A percentile compares a stretch with the other conserved stretches of the same genome.
phyloP scores from a whole-genome alignment of 2,329 filamentous ascomycete species.

The Neopestalotiopsis rosae region DNA sequence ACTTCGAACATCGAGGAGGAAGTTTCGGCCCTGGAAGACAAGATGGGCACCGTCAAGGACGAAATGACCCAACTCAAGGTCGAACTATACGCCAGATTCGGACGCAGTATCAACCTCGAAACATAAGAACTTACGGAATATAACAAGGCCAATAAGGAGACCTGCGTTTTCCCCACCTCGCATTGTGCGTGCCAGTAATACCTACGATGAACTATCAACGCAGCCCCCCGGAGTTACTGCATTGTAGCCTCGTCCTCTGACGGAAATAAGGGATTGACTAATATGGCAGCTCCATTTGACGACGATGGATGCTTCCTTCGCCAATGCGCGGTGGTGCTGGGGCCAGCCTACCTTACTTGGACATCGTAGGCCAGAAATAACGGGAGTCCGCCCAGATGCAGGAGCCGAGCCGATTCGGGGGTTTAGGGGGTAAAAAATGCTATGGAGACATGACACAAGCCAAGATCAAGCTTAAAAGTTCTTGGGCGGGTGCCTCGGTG shows the following conservation, averaged over 20 bases:
- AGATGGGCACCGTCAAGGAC: slow-evolving; percentile 74
- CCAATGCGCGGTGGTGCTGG: not conserved
- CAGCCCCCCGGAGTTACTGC: not conserved
- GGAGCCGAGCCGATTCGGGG: not conserved
- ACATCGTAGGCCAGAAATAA: not conserved
- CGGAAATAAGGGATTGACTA: not conserved
- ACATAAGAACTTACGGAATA: slow-evolving; percentile 57
- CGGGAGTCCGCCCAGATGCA: not conserved
- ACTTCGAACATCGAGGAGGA: slow-evolving; percentile 78
- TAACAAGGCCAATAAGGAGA: not conserved
- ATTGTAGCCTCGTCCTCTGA: not conserved
- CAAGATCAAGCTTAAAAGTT: slow-evolving; percentile 13
- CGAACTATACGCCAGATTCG: slow-evolving; percentile 91
- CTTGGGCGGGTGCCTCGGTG: not conserved
- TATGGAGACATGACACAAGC: slow-evolving; percentile 7
- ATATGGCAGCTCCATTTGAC: not conserved
- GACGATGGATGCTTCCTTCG: not conserved
- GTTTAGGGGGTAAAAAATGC: not conserved
- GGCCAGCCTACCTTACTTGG: not conserved
- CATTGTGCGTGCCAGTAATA: not conserved
- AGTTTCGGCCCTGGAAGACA: slow-evolving; percentile 77
- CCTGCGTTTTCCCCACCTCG: not conserved
- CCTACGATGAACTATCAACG: not conserved
- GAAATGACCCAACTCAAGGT: slow-evolving; percentile 93
- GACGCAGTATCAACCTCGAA: slow-evolving; percentile 95